phyloP scores from a whole-genome alignment of 2,329 filamentous ascomycete species.

The Alternaria burnsii region DNA sequence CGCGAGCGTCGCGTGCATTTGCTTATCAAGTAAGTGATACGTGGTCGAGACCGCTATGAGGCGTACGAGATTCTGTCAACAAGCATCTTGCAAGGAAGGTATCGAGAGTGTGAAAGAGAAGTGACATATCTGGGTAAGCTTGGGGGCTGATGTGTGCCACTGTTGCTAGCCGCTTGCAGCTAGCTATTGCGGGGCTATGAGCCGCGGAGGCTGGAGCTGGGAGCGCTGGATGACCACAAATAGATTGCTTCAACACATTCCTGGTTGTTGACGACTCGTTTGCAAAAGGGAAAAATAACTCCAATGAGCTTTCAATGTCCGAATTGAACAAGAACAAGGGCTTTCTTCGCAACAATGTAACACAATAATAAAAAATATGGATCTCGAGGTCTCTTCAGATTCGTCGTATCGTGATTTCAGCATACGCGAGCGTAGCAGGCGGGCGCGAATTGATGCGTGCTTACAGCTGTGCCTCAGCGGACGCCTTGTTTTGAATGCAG shows the following conservation, averaged over 20 bases:
- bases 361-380: not conserved
- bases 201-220: not conserved
- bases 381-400: not conserved
- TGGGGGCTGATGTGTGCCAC: not conserved
- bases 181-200: not conserved
- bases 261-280: not conserved
- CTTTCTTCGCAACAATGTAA: not conserved
- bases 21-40: not conserved
- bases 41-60: not conserved
- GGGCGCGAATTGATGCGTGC: constrained; percentile 1
- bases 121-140: not conserved
- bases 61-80: not conserved
- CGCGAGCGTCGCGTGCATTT: not conserved
- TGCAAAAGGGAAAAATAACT: not conserved
- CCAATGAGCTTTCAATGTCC: not conserved
- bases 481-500: constrained; percentile 6
- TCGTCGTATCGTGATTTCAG: not conserved
- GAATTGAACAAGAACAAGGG: not conserved
- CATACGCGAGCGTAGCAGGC: not conserved
- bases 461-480: constrained; percentile 14
- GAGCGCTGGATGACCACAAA: not conserved
- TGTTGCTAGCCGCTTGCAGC: not conserved
- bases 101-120: not conserved
- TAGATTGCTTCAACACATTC: not conserved
- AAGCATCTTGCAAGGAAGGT: not conserved